Conservation (phyloP, 2,329 filamentous ascomycete species). For the Bipolaris zeicola region DNA sequence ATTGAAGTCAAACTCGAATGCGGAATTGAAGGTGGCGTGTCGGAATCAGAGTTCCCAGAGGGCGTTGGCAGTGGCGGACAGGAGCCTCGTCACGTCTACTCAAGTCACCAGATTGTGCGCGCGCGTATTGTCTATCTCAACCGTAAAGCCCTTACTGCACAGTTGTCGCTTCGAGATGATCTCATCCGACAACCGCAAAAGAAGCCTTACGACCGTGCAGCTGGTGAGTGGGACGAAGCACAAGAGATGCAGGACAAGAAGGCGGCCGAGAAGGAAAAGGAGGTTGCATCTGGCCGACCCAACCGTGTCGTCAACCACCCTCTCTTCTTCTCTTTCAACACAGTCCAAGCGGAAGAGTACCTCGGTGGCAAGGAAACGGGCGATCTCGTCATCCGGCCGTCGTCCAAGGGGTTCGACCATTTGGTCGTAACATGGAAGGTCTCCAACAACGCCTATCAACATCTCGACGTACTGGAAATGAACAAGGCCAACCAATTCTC, state of each 20-base stretch:
- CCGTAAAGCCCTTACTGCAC: conserved; percentile 81
- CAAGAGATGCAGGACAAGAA: conserved; percentile 78
- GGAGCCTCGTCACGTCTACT: conserved; percentile 68
- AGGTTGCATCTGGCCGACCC: conserved; percentile 80
- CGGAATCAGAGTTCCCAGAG: conserved; percentile 79
- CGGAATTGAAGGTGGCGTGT: conserved; percentile 87
- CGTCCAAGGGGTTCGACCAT: conserved; percentile 93
- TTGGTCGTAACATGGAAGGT: conserved; percentile 98
- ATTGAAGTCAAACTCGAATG: conserved; percentile 93
- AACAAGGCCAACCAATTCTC: conserved; percentile 98
- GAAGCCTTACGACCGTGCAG: conserved; percentile 66
- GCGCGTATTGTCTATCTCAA: conserved; percentile 89
- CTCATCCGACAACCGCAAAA: conserved; percentile 67
- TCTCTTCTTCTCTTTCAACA: conserved; percentile 91
- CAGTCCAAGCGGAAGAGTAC: conserved; percentile 90
- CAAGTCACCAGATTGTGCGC: conserved; percentile 80
- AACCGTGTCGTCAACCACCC: conserved; percentile 98
- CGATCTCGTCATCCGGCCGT: conserved; percentile 93
- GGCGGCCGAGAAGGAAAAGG: conserved; percentile 83
- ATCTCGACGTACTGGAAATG: conserved; percentile 94
- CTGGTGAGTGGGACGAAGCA: conserved; percentile 83
- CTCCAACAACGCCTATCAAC: conserved; percentile 92
- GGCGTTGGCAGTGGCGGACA: conserved; percentile 59
- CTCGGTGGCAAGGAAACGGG: conserved; percentile 83
- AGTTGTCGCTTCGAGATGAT: conserved; percentile 83